These are phyloP conservation scores for Ephemerocybe angulata DNA, from an alignment of 768 basidiomycete genomes.

Conservation along the genomic window DNA sequence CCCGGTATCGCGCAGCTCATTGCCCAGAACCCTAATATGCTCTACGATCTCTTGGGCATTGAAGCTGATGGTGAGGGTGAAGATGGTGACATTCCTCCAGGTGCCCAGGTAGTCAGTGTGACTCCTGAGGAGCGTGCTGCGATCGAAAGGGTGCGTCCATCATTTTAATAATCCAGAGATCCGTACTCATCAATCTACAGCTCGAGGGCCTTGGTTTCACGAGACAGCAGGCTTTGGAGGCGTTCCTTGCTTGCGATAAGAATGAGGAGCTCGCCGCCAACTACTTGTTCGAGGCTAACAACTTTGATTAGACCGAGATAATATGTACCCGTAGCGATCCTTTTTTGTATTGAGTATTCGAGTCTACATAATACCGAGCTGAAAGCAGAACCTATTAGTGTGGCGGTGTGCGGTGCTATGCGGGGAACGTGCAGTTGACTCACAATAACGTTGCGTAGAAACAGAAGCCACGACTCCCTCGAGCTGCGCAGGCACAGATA, in stretches of 20 bases:
- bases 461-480: no score
- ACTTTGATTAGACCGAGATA: conserved; percentile 33
- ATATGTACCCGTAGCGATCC: neutral
- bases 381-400: no score
- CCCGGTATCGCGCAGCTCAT: conserved; percentile 71
- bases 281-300: conserved; percentile 76
- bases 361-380: no score
- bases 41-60: conserved; percentile 61
- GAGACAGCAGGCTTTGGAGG: conserved; percentile 76
- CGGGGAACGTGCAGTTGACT: no score
- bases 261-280: conserved; percentile 97
- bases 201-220: conserved; percentile 86
- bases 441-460: no score
- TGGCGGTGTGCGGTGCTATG: no score
- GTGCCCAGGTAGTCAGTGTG: conserved; percentile 65
- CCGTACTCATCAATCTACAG: conserved; percentile 35
- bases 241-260: conserved; percentile 93
- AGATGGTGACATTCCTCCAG: conserved; percentile 42
- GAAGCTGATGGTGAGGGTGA: conserved; percentile 39
- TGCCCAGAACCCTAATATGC: conserved; percentile 64
- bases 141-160: conserved; percentile 73
- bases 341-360: no score
- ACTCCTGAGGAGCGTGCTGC: conserved; percentile 86
- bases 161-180: neutral
- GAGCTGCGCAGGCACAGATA: no score